Percentiles rank a stretch among this genome's conserved stretches.
Evolutionary conservation across 257 asterid species (phyloP).

Genomic region (Linaria vulgaris): DNA sequence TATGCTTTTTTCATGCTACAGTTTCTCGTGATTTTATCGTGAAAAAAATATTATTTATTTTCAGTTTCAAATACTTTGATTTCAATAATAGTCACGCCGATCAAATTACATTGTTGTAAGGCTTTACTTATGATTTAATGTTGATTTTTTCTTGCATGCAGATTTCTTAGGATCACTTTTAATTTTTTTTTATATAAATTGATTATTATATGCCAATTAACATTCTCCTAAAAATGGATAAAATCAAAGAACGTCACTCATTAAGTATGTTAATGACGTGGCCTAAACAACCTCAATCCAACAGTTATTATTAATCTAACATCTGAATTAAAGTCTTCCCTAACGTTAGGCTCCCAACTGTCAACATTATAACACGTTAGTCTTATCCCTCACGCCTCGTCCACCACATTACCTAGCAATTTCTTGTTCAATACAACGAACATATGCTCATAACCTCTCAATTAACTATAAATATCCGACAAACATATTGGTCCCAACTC

Average conservation of each 20-base stretch:
- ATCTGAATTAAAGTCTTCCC: neutral
- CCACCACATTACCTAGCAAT: slow-evolving; percentile 7
- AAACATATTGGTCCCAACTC: neutral
- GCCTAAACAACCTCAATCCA: neutral
- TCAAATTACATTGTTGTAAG: neutral
- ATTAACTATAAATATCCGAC: neutral
- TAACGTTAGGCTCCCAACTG: slow-evolving; percentile 18
- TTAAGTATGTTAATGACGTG: neutral
- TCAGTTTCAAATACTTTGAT: too few species aligned
- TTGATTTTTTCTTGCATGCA: too few species aligned
- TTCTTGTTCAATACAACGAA: neutral
- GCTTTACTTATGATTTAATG: neutral
- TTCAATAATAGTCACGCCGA: neutral
- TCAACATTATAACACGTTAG: slow-evolving; percentile 9
- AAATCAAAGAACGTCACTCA: too few species aligned
- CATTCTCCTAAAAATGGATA: too few species aligned
- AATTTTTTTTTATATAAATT: too few species aligned
- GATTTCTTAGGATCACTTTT: too few species aligned
- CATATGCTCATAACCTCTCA: neutral
- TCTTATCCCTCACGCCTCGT: slow-evolving; percentile 2
- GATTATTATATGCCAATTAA: too few species aligned
- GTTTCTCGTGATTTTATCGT: too few species aligned
- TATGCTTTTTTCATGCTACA: too few species aligned
- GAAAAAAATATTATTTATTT: too few species aligned
- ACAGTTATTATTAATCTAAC: neutral